Base-by-base conservation (phyloP, 495 filamentous ascomycete species). In the Penicillium desertorum region DNA sequence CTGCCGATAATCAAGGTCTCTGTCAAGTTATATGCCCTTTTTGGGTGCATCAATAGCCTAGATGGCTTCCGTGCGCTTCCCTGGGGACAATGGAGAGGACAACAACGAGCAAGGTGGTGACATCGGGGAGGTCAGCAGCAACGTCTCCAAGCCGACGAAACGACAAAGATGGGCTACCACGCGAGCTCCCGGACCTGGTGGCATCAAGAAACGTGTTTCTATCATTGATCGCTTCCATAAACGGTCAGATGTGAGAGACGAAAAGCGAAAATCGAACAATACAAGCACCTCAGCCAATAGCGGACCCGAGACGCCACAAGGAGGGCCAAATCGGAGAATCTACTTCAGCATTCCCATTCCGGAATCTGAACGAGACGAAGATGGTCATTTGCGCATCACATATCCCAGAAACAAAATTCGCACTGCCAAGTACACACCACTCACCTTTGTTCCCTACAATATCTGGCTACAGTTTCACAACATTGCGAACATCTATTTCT, bases 391-490 rank as follows among this genome's bases (percentile, higher is more conserved):
- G 11, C 69, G 75, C 43, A 74, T 79, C 42, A 78, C 84, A 36
- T 99, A 86, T 71, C 82, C 87, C 37, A 80, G 94, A 56, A 99
- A 99, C 79, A 99, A 99, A 77, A 96, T 99, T 67, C 83, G 95
- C 37, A 99, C 95, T 4, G 88, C 95, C 50, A 98, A 97, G 71
- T 99, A 97, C 72, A 98, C 95, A 4, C 86, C 95, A 14, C 74
- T 99, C 51, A 95, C 88, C 61, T 99, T 99, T 76, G 73, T 98
- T n/a, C 95, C 95, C 10, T 97, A 98, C 75, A 96, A 99, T 71
- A 70, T 98, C 54, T 99, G 86, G 82, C 87, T 94, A 56, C 95
- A 99, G 71, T 98, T 99, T 70, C 92, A 98, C 75, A 98, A 98
- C 71, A 90, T 99, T 62, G 95, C 95, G 52, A 99, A 98, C 72